Base-by-base conservation (phyloP, 805 yeast genomes). In the Saturnispora zaruensis region DNA sequence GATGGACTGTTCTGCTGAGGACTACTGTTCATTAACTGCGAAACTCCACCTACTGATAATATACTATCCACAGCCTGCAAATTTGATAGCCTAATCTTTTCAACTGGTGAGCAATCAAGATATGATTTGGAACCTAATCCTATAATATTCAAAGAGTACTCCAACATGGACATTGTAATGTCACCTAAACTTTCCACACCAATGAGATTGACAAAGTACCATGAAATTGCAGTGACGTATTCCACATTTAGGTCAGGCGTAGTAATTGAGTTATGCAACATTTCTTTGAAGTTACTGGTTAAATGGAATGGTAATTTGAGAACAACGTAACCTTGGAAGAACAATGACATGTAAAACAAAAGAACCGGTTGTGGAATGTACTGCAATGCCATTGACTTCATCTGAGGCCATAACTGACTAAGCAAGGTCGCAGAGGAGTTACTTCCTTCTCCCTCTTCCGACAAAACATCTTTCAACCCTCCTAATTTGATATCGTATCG, bases 341-440 rank as follows among this genome's bases (percentile, higher is more conserved):
- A 90, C 60, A 81, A 86, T 61, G 87, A 87, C 53, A 91, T 91
- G 96, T 97, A 93, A 61, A 89, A 88, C 96, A 93, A 90, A 55
- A 90, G 84, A 37, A 90, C 65, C 0, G 96, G 87, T 68, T 93
- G 98, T 2, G 98, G 97, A 18, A 89, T 77, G 63, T 82, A 87
- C 66, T 81, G 87, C 61, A 90, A 82, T 55, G 88, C 69, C 62
- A 88, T 90, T 7, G 84, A 82, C 62, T 88, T 88, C 51, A 89
- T 77, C 82, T 87, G 82, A 44, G 74, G 76, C 72, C 82, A 73
- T 74, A 93, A 69, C 21, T 82, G 78, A 50, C 89, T 96, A 53
- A 82, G 75, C 25, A 83, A 73, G 44, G 73, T 71, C 3, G 95
- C 83, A 58, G 40, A 36, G 13, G 40, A 36, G 13, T 87, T 73